phyloP scores from a whole-genome alignment of 2,329 filamentous ascomycete genomes.

The Gnomoniopsis sp. region DNA sequence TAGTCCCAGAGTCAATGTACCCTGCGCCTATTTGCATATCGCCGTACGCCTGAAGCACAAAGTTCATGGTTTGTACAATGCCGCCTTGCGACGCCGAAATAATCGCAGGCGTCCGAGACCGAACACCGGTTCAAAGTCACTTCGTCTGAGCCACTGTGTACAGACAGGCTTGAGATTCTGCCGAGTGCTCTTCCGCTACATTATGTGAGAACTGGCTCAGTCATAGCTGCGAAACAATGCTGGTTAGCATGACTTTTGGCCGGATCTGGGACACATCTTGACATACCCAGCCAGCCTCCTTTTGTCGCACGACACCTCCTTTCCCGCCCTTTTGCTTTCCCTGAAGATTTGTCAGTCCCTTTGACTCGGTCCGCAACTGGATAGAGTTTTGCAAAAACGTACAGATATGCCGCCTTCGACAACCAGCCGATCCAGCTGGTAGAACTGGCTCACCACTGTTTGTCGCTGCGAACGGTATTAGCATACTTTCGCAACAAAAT shows the following conservation, averaged over 20 bases:
- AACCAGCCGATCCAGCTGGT: slow-evolving; percentile 84
- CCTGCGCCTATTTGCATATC: background rate
- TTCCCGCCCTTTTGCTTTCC: slow-evolving; percentile 68
- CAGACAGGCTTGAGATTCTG: background rate
- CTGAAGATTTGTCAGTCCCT: slow-evolving; percentile 31
- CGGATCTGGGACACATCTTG: background rate
- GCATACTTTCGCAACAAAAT: background rate
- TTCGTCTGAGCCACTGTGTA: background rate
- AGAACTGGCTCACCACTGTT: slow-evolving; percentile 93
- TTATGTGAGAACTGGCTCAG: background rate
- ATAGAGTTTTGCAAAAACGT: slow-evolving; percentile 30
- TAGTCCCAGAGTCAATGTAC: background rate
- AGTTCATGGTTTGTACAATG: slow-evolving; percentile 7
- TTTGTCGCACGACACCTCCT: slow-evolving; percentile 69
- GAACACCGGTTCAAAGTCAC: background rate
- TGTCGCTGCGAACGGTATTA: slow-evolving; percentile 64
- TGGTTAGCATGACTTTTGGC: background rate
- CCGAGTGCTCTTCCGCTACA: background rate
- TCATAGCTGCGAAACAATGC: background rate
- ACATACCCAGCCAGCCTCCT: slow-evolving; percentile 75
- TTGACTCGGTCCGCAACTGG: slow-evolving; percentile 7
- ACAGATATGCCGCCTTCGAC: slow-evolving; percentile 84
- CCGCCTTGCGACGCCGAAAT: background rate
- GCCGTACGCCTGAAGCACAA: slow-evolving; percentile 7
- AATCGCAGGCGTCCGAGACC: background rate